phyloP scores from a whole-genome alignment of 371 early-diverging fungal genomes.

The Smittium mucronatum region DNA sequence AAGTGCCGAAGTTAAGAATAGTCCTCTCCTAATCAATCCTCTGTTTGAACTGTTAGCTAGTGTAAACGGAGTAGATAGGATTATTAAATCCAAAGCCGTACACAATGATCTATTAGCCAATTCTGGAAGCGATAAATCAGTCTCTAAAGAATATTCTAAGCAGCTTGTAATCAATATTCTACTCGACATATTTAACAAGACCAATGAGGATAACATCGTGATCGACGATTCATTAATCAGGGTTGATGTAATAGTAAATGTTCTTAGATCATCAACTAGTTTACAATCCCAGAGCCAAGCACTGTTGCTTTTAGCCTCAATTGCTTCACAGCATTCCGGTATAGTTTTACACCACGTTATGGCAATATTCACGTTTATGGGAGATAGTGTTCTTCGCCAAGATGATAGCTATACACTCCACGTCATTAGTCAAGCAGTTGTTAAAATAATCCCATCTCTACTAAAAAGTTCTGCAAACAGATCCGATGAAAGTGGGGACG shows the following conservation, averaged over 20 bases:
- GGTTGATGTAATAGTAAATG: conserved; percentile 77
- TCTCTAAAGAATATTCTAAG: conserved; percentile 72
- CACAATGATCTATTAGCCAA: conserved; percentile 1
- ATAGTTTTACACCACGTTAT: conserved; percentile 82
- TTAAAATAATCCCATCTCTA: conserved; percentile 75
- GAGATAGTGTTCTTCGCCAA: conserved; percentile 82
- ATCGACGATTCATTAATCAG: conserved; percentile 43
- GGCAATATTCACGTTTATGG: conserved; percentile 96
- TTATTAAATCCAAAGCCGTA: neutral
- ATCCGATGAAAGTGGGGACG: conserved; percentile 14
- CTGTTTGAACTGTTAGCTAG: conserved; percentile 61
- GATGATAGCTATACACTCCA: conserved; percentile 93
- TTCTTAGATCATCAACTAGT: conserved; percentile 76
- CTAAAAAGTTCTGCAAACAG: conserved; percentile 34
- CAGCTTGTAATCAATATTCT: conserved; percentile 68
- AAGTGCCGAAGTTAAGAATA: conserved; percentile 15
- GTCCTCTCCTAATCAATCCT: conserved; percentile 33
- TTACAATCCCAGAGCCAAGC: conserved; percentile 91
- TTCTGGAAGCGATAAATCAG: conserved; percentile 15
- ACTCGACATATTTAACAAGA: conserved; percentile 47
- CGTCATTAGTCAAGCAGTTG: conserved; percentile 80
- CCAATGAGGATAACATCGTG: conserved; percentile 33
- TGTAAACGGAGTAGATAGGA: conserved; percentile 34
- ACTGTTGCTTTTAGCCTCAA: conserved; percentile 73
- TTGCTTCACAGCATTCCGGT: conserved; percentile 70